A percentile compares a stretch with the other conserved stretches of the same genome.
These are phyloP conservation scores for Didymella segeticola DNA, from an alignment of 2,329 filamentous ascomycete species.

Conservation along the genomic window DNA sequence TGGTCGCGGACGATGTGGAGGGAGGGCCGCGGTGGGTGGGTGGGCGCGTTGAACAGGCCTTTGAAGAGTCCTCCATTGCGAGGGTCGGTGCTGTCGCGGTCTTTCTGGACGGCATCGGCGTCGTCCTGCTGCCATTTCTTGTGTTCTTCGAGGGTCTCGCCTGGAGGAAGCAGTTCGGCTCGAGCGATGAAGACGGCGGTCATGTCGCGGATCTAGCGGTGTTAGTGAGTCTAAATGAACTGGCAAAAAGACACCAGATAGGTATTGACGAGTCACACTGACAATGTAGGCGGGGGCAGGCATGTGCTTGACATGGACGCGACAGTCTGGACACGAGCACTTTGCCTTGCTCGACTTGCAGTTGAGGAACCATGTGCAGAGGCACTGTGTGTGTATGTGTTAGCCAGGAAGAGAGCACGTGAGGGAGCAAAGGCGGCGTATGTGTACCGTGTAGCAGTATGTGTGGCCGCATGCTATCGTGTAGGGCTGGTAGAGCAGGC, in stretches of 20 bases:
- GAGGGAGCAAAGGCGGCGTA: too few species aligned
- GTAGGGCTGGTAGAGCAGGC: slow-evolving; percentile 73
- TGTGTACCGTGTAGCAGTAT: slow-evolving; percentile 72
- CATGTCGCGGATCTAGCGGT: slow-evolving; percentile 67
- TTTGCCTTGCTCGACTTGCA: slow-evolving; percentile 59
- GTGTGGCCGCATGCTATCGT: slow-evolving; percentile 73
- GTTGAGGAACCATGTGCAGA: slow-evolving; percentile 62
- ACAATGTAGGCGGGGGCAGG: slow-evolving; percentile 71
- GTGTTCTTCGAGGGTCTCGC: slow-evolving; percentile 70
- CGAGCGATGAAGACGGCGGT: slow-evolving; percentile 67
- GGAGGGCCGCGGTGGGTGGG: slow-evolving; percentile 30
- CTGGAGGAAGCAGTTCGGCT: slow-evolving; percentile 66
- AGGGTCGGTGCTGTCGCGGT: slow-evolving; percentile 61
- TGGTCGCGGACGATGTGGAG: slow-evolving; percentile 59
- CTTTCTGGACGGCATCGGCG: slow-evolving; percentile 64
- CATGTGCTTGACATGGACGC: slow-evolving; percentile 62
- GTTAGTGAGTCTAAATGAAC: too few species aligned
- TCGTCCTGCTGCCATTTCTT: slow-evolving; percentile 64
- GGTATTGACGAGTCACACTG: slow-evolving; percentile 30
- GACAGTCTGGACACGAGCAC: slow-evolving; percentile 71
- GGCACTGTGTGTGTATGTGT: slow-evolving; percentile 54
- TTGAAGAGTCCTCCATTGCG: slow-evolving; percentile 67
- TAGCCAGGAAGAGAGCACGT: too few species aligned
- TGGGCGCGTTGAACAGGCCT: slow-evolving; percentile 59
- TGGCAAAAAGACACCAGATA: neutral